phyloP scores from a whole-genome alignment of 2,329 filamentous ascomycete genomes.

The Cladosporium sp. region DNA sequence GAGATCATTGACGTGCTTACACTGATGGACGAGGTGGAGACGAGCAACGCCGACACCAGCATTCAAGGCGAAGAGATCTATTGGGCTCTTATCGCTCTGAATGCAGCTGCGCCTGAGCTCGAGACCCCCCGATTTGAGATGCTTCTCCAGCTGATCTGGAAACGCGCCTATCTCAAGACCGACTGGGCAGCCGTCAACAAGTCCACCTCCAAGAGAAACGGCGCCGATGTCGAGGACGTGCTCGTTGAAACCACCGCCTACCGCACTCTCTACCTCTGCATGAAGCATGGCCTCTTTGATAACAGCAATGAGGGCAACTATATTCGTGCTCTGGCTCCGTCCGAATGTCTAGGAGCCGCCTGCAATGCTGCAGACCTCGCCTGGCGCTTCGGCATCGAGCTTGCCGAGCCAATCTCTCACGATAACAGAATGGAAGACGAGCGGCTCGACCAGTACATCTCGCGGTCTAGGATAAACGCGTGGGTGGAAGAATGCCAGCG shows the following conservation, averaged over 20 bases:
- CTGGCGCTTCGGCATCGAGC: conserved; percentile 50
- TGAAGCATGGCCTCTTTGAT: conserved; percentile 18
- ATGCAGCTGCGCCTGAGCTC: conserved; percentile 49
- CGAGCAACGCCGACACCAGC: conserved; percentile 45
- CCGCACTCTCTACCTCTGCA: conserved; percentile 44
- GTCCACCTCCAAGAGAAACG: conserved; percentile 59
- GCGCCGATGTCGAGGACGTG: conserved; percentile 60
- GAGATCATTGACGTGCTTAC: conserved; percentile 73
- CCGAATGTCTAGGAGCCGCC: conserved; percentile 48
- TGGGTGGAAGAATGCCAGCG: conserved; percentile 55
- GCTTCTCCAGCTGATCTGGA: conserved; percentile 70
- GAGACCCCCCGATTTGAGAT: conserved; percentile 55
- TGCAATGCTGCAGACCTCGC: conserved; percentile 36
- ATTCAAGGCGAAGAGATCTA: conserved; percentile 62
- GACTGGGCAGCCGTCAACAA: conserved; percentile 80
- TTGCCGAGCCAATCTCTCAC: conserved; percentile 63
- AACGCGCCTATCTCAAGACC: conserved; percentile 76
- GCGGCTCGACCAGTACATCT: conserved; percentile 54
- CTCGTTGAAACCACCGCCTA: conserved; percentile 39
- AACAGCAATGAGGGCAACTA: conserved; percentile 8
- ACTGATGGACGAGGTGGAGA: conserved; percentile 56
- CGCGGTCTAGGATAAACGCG: conserved; percentile 60
- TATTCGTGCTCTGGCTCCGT: conserved; percentile 25
- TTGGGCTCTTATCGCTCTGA: conserved; percentile 60
- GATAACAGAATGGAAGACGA: conserved; percentile 72